Evolutionary conservation across 1,139 yeast genomes (phyloP), one percentile per base, ranked within the genome.

Genomic region (Blastobotrys serpentis): DNA sequence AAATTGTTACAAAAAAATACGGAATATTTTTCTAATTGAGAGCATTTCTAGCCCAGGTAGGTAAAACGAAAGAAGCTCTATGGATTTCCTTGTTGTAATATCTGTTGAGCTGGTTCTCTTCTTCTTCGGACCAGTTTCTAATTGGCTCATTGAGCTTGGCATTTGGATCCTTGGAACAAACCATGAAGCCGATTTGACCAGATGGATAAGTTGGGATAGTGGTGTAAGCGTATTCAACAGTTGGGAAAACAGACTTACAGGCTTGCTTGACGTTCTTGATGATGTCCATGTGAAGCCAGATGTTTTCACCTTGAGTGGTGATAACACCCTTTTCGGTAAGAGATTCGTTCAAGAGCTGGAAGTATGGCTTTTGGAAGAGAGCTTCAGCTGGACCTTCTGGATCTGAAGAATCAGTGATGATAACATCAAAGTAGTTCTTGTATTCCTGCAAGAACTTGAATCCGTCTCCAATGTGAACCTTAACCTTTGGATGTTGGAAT

Each of bases 371-470:
- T 69, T 89, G 90, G 75, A 92, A 92, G 57, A 92, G 85, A 42
- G 88, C 87, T 61, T 84, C 96, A 2, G 98, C 98, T 7, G 98
- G 98, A 1, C 98, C 98, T 62, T 92, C 98, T 1, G 98, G 98
- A 67, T 92, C 98, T 8, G 95, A 86, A 7, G 96, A 86, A 67
- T 92, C 98, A 32, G 97, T 89, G 60, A 92, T 89, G 57, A 92
- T 89, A 43, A 90, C 84, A 67, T 92, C 98, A 64, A 76, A 90
- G 58, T 77, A 76, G 51, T 68, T 67, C 60, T 71, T 64, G 57
- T 73, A 71, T 43, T 76, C 73, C 52, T 78, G 75, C 59, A 90
- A 74, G 66, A 74, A 90, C 70, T 87, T 77, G 72, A 92, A 89
- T 7, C 98, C 98, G 70, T 90, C 98, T 52, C 86, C 86, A 54